Conservation (phyloP, 1,139 yeast genomes). For the Saccharomycopsis crataegensis region DNA sequence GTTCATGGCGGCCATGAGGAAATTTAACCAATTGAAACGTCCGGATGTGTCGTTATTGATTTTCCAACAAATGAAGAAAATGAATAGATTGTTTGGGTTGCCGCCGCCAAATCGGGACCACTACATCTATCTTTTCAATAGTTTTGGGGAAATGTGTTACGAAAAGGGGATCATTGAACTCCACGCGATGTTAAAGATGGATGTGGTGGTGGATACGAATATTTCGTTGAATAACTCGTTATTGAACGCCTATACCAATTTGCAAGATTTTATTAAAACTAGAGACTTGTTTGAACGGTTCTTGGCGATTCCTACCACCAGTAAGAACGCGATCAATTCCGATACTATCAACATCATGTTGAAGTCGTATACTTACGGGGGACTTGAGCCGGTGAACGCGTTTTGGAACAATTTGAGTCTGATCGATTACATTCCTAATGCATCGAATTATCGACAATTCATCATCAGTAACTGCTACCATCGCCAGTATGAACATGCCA, state of each 20-base stretch:
- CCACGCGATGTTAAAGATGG: constrained; percentile 62
- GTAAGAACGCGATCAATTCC: constrained; percentile 51
- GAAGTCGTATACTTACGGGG: constrained; percentile 54
- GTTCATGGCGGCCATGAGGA: constrained; percentile 53
- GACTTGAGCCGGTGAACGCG: constrained; percentile 50
- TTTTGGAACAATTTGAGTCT: constrained; percentile 53
- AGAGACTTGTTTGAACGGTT: constrained; percentile 57
- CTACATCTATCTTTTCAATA: constrained; percentile 52
- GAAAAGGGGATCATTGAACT: constrained; percentile 64
- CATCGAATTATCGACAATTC: constrained; percentile 53
- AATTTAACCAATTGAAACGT: constrained; percentile 43
- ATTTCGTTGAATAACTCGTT: constrained; percentile 53
- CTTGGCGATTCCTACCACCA: constrained; percentile 41
- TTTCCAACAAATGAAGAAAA: constrained; percentile 54
- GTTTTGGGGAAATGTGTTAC: constrained; percentile 52
- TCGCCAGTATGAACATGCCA: constrained; percentile 54
- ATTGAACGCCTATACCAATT: constrained; percentile 57
- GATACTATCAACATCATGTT: constrained; percentile 69
- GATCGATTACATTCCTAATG: constrained; percentile 47
- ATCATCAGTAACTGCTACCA: constrained; percentile 70
- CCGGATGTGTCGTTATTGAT: constrained; percentile 60
- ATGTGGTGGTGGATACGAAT: constrained; percentile 51
- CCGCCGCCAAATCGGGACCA: constrained; percentile 64
- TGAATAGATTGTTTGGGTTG: constrained; percentile 49
- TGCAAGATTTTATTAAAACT: constrained; percentile 54